Evolutionary conservation across 306 rosid species (phyloP).

Genomic region (Lithocarpus polystachyus): DNA sequence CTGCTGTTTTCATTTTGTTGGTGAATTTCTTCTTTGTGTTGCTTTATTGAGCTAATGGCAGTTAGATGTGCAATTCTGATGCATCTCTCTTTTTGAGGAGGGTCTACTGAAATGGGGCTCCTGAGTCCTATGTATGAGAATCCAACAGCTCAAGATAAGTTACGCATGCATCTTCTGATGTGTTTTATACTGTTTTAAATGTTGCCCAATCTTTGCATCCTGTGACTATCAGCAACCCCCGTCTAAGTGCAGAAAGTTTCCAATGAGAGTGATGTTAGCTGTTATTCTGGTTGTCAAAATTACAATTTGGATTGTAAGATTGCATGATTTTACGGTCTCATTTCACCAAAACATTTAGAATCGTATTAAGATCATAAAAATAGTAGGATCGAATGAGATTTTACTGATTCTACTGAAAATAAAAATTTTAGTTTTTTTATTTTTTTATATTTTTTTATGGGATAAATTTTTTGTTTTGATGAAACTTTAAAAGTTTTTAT

Average conservation of each 20-base stretch:
- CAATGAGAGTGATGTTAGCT: not conserved
- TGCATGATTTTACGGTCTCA: too few species aligned
- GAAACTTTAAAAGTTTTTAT: too few species aligned
- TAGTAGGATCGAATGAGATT: too few species aligned
- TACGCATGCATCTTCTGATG: not conserved
- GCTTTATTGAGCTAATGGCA: not conserved
- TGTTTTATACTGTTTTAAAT: not conserved
- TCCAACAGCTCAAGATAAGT: not conserved
- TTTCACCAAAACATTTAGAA: too few species aligned
- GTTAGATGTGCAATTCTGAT: not conserved
- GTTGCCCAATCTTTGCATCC: not conserved
- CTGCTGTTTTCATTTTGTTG: not conserved
- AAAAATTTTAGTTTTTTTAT: too few species aligned
- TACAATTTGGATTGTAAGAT: too few species aligned
- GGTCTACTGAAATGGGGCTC: not conserved
- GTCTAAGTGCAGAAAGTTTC: not conserved
- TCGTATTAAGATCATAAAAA: too few species aligned
- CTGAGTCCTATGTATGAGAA: not conserved
- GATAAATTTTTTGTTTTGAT: too few species aligned
- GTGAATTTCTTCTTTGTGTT: not conserved
- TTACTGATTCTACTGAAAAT: too few species aligned
- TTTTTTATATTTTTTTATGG: too few species aligned
- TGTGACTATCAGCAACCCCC: not conserved
- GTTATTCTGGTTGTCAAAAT: too few species aligned
- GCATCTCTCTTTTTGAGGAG: not conserved